Evolutionary conservation across 2,329 filamentous ascomycete species (phyloP).

Genomic region (Cladobotryum protrusum): DNA sequence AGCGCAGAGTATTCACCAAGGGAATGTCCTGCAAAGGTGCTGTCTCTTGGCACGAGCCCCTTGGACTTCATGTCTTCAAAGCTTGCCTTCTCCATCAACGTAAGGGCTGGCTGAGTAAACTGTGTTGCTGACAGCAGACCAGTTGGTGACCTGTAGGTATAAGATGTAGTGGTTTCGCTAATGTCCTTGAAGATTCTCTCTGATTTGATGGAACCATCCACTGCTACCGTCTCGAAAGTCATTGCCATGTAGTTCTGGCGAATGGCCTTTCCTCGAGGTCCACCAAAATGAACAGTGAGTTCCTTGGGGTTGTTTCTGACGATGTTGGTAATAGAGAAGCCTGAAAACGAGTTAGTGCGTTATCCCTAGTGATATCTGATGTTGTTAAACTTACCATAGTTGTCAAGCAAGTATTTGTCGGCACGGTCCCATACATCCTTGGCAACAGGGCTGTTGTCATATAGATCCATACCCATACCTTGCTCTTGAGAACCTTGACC

Average conservation of each 20-base stretch:
- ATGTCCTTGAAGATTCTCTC: constrained; percentile 99
- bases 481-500: constrained; percentile 98
- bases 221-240: constrained; percentile 96
- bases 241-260: constrained; percentile 99
- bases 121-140: constrained; percentile 94
- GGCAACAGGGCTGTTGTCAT: constrained; percentile 85
- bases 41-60: constrained; percentile 91
- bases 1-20: constrained; percentile 97
- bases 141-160: constrained; percentile 93
- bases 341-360: constrained; percentile 32
- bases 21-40: constrained; percentile 95
- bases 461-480: constrained; percentile 99
- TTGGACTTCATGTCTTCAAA: constrained; percentile 99
- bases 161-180: constrained; percentile 83
- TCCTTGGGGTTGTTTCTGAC: constrained; percentile 99
- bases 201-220: constrained; percentile 90
- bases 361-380: background rate
- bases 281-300: constrained; percentile 96
- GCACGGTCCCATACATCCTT: constrained; percentile 97
- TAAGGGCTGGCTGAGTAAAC: constrained; percentile 95
- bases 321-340: constrained; percentile 96
- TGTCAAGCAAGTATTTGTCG: constrained; percentile 96
- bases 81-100: constrained; percentile 98
- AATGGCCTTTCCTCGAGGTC: constrained; percentile 92
- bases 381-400: constrained; percentile 65